phyloP scores from a whole-genome alignment of 495 filamentous ascomycete genomes.

The Aspergillus diversus region DNA sequence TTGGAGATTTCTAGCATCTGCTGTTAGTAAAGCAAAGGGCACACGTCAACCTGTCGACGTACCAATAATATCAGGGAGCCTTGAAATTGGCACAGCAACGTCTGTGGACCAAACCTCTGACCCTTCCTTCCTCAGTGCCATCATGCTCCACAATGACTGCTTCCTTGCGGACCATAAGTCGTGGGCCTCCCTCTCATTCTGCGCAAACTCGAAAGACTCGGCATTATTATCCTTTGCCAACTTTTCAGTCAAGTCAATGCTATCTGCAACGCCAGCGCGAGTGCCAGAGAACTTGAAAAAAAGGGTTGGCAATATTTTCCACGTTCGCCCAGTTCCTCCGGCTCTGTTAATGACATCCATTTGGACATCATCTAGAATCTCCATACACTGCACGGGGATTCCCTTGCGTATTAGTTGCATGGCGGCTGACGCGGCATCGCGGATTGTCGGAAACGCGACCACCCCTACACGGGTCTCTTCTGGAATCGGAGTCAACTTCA shows the following conservation, averaged over 20 bases:
- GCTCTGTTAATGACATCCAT: conserved; percentile 90
- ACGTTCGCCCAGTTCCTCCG: conserved; percentile 69
- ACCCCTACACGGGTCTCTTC: conserved; percentile 81
- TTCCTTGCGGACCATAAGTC: conserved; percentile 90
- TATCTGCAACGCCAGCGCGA: conserved; percentile 74
- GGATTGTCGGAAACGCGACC: conserved; percentile 75
- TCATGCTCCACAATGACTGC: conserved; percentile 74
- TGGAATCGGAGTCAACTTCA: conserved; percentile 83
- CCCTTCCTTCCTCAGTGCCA: conserved; percentile 58
- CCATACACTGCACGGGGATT: conserved; percentile 84
- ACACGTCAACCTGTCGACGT: conserved; percentile 16
- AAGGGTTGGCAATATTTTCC: conserved; percentile 81
- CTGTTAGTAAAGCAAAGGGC: conserved; percentile 19
- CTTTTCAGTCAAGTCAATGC: conserved; percentile 70
- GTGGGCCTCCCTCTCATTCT: conserved; percentile 64
- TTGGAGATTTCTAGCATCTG: conserved; percentile 70
- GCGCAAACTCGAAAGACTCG: conserved; percentile 79
- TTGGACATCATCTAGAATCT: conserved; percentile 91
- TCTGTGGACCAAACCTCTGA: conserved; percentile 76
- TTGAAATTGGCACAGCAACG: conserved; percentile 84
- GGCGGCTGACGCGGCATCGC: conserved; percentile 79
- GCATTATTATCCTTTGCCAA: conserved; percentile 66
- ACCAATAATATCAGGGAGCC: conserved; percentile 84
- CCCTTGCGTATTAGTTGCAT: conserved; percentile 78
- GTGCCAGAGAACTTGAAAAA: conserved; percentile 97